These are phyloP conservation scores for Sphaerobolus stellatus DNA, from an alignment of 1,284 basidiomycete genomes.

Conservation along the genomic window DNA sequence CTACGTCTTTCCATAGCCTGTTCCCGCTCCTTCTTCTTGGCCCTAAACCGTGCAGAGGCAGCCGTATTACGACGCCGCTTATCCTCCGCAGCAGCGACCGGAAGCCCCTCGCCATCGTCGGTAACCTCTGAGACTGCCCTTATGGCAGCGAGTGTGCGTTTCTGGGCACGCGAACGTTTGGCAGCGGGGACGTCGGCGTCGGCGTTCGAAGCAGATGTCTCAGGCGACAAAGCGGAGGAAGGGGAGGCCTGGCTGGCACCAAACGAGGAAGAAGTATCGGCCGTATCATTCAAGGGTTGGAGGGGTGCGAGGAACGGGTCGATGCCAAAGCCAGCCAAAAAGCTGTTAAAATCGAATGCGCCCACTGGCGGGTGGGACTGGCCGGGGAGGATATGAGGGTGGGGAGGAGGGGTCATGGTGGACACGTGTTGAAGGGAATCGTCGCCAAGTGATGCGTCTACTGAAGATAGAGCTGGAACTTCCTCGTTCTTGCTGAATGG, in stretches of 20 bases:
- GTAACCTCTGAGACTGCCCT: constrained; percentile 16
- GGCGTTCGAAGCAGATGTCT: constrained; percentile 25
- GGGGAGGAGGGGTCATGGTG: neutral
- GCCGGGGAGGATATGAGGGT: neutral
- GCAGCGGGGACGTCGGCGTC: constrained; percentile 29
- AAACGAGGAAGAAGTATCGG: constrained; percentile 35
- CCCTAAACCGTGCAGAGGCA: constrained; percentile 93
- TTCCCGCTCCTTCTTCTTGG: constrained; percentile 99
- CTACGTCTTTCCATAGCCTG: constrained; percentile 86
- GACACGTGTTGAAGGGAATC: constrained; percentile 1
- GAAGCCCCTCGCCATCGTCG: constrained; percentile 19
- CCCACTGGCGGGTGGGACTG: constrained; percentile 15
- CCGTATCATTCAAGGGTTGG: constrained; percentile 18
- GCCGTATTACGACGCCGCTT: constrained; percentile 95
- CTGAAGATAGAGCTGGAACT: too few species aligned
- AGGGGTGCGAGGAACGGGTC: constrained; percentile 49
- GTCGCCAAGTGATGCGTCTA: constrained; percentile 21
- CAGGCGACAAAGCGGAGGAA: constrained; percentile 50
- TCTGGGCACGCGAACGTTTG: constrained; percentile 58
- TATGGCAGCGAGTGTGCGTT: constrained; percentile 23
- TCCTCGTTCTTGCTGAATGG: too few species aligned
- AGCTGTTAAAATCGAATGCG: constrained; percentile 54
- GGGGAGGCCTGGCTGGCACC: constrained; percentile 65
- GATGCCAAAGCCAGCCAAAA: constrained; percentile 63
- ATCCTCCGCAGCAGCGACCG: constrained; percentile 63